Percentiles rank a stretch among this genome's conserved stretches.
Conservation (phyloP, 2,329 filamentous ascomycete species). For the Aureobasidium sp. region DNA sequence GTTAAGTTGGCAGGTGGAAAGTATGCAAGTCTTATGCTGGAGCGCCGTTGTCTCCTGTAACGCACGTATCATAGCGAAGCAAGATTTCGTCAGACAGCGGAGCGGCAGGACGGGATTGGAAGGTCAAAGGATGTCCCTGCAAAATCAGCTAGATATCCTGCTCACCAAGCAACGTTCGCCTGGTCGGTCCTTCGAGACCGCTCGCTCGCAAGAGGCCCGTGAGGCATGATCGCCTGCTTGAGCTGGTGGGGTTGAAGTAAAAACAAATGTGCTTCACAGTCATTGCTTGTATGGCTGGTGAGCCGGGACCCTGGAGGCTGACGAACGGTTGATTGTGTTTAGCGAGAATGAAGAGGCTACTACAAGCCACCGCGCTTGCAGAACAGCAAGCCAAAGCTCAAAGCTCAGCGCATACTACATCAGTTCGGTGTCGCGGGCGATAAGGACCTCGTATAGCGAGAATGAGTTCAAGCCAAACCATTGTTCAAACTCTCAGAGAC, state of each 20-base stretch:
- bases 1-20: not conserved
- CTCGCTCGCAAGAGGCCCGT: not conserved
- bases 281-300: slow-evolving; percentile 1
- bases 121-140: not conserved
- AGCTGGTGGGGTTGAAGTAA: not conserved
- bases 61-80: not conserved
- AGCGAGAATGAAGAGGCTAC: slow-evolving; percentile 2
- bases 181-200: not conserved
- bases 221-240: slow-evolving; percentile 1
- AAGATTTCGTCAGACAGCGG: not conserved
- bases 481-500: not conserved
- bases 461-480: not conserved
- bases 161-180: too few species aligned
- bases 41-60: not conserved
- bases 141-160: not conserved
- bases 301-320: not conserved
- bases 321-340: not conserved
- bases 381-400: too few species aligned
- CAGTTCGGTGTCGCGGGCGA: not conserved
- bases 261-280: not conserved
- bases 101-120: not conserved
- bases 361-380: not conserved
- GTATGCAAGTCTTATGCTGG: not conserved
- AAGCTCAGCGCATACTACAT: not conserved
- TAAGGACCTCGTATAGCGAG: not conserved